These are phyloP conservation scores for Diutina scorzettiae DNA, from an alignment of 1,139 yeast species.

Conservation along the genomic window DNA sequence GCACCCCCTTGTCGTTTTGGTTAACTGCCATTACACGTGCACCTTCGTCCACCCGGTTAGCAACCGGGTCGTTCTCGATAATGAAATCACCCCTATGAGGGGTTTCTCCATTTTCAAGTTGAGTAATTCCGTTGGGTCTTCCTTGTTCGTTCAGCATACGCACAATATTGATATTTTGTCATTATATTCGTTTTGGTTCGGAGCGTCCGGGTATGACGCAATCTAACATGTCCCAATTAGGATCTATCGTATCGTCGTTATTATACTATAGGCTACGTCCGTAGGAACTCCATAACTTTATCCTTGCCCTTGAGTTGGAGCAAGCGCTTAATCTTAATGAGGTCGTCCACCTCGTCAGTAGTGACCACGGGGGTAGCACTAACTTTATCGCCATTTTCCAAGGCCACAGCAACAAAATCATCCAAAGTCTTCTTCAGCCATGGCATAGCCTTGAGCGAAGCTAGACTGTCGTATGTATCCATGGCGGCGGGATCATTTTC, in stretches of 20 bases:
- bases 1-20: not conserved
- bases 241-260: slow-evolving; percentile 5
- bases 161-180: too few species aligned
- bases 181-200: too few species aligned
- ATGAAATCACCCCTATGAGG: not conserved
- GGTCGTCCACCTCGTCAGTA: not conserved
- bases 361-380: not conserved
- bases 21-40: not conserved
- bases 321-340: not conserved
- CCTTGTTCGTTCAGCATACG: too few species aligned
- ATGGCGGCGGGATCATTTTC: not conserved
- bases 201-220: too few species aligned
- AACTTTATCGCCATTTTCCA: not conserved
- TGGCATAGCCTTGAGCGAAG: not conserved
- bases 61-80: not conserved
- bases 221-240: too few species aligned
- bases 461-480: not conserved
- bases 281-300: not conserved
- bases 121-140: not conserved
- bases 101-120: not conserved
- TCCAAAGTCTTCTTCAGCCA: slow-evolving; percentile 2
- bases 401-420: not conserved
- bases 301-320: slow-evolving; percentile 2
- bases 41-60: not conserved
- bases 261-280: not conserved